A percentile compares a stretch with the other conserved stretches of the same genome.
Evolutionary conservation across 2,329 filamentous ascomycete species (phyloP).

Genomic region (Talaromyces marneffei): DNA sequence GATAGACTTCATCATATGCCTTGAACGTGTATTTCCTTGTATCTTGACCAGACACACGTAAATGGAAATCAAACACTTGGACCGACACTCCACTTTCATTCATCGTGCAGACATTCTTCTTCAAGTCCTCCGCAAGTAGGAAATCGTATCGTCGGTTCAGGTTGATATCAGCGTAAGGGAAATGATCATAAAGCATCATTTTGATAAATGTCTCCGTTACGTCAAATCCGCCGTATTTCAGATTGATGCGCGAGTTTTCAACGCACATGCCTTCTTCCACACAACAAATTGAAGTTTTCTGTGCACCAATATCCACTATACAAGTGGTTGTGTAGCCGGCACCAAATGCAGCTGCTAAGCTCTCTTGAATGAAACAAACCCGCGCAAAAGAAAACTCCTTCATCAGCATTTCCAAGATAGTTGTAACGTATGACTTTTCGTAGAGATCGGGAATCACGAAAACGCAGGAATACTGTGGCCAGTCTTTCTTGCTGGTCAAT

Average conservation of each 20-base stretch:
- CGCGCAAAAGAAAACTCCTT: slow-evolving; percentile 83
- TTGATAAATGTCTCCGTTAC: slow-evolving; percentile 92
- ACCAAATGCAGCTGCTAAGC: slow-evolving; percentile 87
- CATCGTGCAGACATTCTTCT: slow-evolving; percentile 88
- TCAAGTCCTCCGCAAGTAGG: slow-evolving; percentile 87
- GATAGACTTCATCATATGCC: slow-evolving; percentile 89
- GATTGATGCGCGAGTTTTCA: slow-evolving; percentile 88
- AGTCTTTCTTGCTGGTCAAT: slow-evolving; percentile 69
- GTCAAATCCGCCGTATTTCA: slow-evolving; percentile 89
- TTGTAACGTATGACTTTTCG: slow-evolving; percentile 85
- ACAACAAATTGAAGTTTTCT: slow-evolving; percentile 95
- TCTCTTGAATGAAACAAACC: slow-evolving; percentile 93
- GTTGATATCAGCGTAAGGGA: slow-evolving; percentile 94
- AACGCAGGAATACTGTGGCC: slow-evolving; percentile 90
- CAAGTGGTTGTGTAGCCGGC: slow-evolving; percentile 91
- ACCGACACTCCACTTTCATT: slow-evolving; percentile 84
- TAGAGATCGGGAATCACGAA: slow-evolving; percentile 96
- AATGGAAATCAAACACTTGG: slow-evolving; percentile 81
- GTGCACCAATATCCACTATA: slow-evolving; percentile 91
- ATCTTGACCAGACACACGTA: slow-evolving; percentile 79
- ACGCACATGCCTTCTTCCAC: slow-evolving; percentile 94
- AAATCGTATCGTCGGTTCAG: slow-evolving; percentile 86
- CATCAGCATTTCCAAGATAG: slow-evolving; percentile 77
- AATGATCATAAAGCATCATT: slow-evolving; percentile 96
- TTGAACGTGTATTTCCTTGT: slow-evolving; percentile 95